Percentiles rank a stretch among this genome's conserved stretches.
phyloP scores from a whole-genome alignment of 441 rosid genomes.

The Jatropha multifida region DNA sequence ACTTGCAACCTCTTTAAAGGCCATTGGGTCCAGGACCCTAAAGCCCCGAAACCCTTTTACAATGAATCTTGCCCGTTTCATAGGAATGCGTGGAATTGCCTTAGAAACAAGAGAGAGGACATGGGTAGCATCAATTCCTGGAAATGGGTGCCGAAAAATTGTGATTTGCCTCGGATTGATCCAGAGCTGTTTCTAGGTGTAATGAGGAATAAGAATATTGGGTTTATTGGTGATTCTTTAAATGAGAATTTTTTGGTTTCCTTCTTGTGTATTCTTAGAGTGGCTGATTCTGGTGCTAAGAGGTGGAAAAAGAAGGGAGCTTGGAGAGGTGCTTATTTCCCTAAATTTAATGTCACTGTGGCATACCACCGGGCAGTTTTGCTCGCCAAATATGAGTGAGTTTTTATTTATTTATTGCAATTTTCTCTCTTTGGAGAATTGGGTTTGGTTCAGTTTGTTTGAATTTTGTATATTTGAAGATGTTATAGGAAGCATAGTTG shows the following conservation, averaged over 20 bases:
- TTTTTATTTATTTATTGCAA: background rate
- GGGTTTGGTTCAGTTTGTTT: background rate
- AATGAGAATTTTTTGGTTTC: conserved; percentile 87
- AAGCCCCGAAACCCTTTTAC: conserved; percentile 45
- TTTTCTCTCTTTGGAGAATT: background rate
- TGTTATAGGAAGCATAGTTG: background rate
- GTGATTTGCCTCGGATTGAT: conserved; percentile 57
- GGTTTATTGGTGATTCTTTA: conserved; percentile 91
- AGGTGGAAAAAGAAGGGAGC: conserved; percentile 94
- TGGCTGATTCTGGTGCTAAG: conserved; percentile 61
- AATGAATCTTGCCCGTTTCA: conserved; percentile 88
- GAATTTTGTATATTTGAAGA: background rate
- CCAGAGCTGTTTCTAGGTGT: conserved; percentile 52
- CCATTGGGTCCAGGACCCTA: conserved; percentile 51
- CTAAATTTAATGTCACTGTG: conserved; percentile 75
- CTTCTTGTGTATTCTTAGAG: conserved; percentile 74
- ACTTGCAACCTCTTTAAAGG: conserved; percentile 77
- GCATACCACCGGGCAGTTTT: conserved; percentile 92
- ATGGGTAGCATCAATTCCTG: conserved; percentile 77
- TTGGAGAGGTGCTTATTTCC: conserved; percentile 95
- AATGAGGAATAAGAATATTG: conserved; percentile 78
- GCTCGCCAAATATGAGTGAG: conserved; percentile 70
- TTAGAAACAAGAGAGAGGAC: conserved; percentile 61
- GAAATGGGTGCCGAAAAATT: conserved; percentile 75
- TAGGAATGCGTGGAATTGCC: conserved; percentile 91